Evolutionary conservation across 345 rosid genomes (phyloP), one percentile per base, ranked within the genome.

Genomic region (Dimocarpus longan): DNA sequence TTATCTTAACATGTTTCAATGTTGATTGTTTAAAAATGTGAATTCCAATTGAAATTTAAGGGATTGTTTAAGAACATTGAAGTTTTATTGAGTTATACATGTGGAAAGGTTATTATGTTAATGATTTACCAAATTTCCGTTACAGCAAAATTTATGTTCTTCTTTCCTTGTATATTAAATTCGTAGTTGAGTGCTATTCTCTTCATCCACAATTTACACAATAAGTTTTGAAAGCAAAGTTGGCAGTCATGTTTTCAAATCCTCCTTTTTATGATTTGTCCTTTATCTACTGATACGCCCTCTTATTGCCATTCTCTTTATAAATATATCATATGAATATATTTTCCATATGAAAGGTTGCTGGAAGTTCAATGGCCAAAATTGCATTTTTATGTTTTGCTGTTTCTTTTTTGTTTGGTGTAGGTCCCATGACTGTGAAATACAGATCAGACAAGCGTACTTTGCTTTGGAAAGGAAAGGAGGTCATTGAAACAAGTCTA

Each of bases 381-480:
- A 42, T 59, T 73, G 50, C 19, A 22, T 43, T 74, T 22, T 63
- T 39, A 44, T 66, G 18, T 12, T 65, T 21, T 48, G 12, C 71
- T 18, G 3, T 75, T 46, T 64, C 62, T 46, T 11, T 28, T 71
- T 42, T 18, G 44, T 64, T 9, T 80, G 68, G 81, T 84, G 83
- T 84, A 92, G 93, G 89, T 87, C 85, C 42, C 69, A 60, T 79
- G 89, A 83, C 80, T 66, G 71, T 68, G 59, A 46, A 75, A 44
- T 77, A 69, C 70, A 70, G 80, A 72, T 82, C 81, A 74, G 78
- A 48, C 85, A 80, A 83, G 81, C 80, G 46, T 83, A 76, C 69
- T 71, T 75, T 65, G 67, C 62, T 62, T 75, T 43, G 44, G 64
- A 66, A 24, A 44, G 54, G 77, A 70, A 52, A 66, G 60, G 54